These are phyloP conservation scores for Cercis canadensis DNA, from an alignment of 306 rosid species.

Conservation along the genomic window DNA sequence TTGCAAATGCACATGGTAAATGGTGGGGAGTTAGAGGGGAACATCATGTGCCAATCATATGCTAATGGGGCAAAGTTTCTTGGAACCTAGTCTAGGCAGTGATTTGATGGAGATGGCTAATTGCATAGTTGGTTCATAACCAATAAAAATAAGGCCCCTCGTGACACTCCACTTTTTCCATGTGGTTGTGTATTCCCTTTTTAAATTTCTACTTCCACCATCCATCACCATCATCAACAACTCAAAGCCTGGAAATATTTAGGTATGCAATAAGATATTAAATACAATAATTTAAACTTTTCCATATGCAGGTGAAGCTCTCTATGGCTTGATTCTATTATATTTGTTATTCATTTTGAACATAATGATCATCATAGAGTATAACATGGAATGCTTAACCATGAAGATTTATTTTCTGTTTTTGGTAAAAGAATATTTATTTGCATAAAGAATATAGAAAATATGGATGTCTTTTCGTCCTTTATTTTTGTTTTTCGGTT, in stretches of 20 bases:
- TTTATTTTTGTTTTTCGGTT: too few relatives aligned
- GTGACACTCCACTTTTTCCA: constrained; percentile 69
- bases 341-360: not conserved
- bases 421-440: not conserved
- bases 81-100: constrained; percentile 42
- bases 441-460: too few relatives aligned
- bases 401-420: too few relatives aligned
- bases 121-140: constrained; percentile 49
- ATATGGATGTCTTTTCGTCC: too few relatives aligned
- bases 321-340: not conserved
- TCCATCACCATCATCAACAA: constrained; percentile 32
- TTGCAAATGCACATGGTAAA: constrained; percentile 31
- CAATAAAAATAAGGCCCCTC: constrained; percentile 50
- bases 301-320: constrained; percentile 9
- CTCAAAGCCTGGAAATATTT: too few relatives aligned
- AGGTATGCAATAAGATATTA: too few relatives aligned
- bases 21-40: constrained; percentile 24
- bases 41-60: constrained; percentile 47
- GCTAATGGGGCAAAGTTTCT: constrained; percentile 40
- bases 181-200: constrained; percentile 56
- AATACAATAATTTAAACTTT: constrained; percentile 34
- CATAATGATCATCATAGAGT: not conserved
- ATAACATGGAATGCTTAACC: not conserved
- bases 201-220: constrained; percentile 34
- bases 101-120: constrained; percentile 48